Evolutionary conservation across 169 alveolate genomes (phyloP).

Genomic region (Babesia bigemina): DNA sequence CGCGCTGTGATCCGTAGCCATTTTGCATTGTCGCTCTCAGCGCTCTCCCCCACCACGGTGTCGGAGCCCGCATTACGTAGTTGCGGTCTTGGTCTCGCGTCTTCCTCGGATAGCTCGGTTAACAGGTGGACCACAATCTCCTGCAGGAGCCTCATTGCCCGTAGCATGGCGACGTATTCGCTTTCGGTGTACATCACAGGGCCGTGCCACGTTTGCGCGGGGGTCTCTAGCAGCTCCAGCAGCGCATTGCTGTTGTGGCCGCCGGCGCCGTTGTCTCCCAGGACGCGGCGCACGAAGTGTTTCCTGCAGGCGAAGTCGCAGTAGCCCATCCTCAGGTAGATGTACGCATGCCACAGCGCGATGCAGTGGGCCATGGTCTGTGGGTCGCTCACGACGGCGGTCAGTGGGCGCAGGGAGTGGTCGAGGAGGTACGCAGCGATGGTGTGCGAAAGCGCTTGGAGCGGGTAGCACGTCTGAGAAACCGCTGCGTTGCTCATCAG

Average conservation of each 20-base stretch:
- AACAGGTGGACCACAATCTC: slow-evolving; percentile 7
- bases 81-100: background rate
- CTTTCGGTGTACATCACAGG: background rate
- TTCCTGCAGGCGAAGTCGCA: slow-evolving; percentile 14
- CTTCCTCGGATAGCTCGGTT: background rate
- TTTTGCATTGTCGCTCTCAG: background rate
- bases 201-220: background rate
- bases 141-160: slow-evolving; percentile 23
- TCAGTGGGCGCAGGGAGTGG: background rate
- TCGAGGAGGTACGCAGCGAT: background rate
- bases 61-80: background rate
- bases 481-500: background rate
- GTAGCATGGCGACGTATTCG: background rate
- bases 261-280: slow-evolving; percentile 12
- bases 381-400: background rate
- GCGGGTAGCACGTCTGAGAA: background rate
- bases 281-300: slow-evolving; percentile 1
- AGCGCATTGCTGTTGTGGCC: slow-evolving; percentile 26
- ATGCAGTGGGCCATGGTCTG: background rate
- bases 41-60: background rate
- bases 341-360: slow-evolving; percentile 16
- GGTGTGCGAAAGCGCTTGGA: background rate
- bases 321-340: background rate
- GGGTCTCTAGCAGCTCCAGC: slow-evolving; percentile 13
- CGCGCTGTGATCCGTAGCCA: background rate